A percentile compares a stretch with the other conserved stretches of the same genome.
Conservation (phyloP, 352 stramenopile genomes). For the Globisporangium acanthophoron region DNA sequence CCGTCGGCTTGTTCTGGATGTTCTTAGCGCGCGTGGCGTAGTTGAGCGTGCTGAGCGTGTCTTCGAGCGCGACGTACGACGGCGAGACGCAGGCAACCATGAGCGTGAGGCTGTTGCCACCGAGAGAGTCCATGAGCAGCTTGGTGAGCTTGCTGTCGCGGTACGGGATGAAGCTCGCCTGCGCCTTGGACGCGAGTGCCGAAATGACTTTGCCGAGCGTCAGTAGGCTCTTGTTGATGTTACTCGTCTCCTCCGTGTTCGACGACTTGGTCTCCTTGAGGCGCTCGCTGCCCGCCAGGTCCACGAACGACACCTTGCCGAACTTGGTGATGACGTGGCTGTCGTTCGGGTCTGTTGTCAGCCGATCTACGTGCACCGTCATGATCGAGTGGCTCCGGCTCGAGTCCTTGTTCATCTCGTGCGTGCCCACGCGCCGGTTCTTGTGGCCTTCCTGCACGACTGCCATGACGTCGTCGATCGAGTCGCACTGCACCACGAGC, state of each 20-base stretch:
- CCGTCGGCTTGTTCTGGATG: slow-evolving; percentile 75
- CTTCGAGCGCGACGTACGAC: slow-evolving; percentile 43
- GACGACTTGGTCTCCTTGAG: slow-evolving; percentile 69
- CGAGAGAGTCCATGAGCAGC: slow-evolving; percentile 80
- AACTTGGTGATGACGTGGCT: slow-evolving; percentile 47
- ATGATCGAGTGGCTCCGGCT: slow-evolving; percentile 76
- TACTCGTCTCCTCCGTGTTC: slow-evolving; percentile 72
- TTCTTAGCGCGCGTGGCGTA: slow-evolving; percentile 83
- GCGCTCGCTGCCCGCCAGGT: slow-evolving; percentile 65
- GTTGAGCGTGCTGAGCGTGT: slow-evolving; percentile 82
- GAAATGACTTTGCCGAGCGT: slow-evolving; percentile 85
- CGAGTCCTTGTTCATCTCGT: slow-evolving; percentile 81
- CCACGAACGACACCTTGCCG: slow-evolving; percentile 80
- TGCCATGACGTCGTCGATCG: slow-evolving; percentile 63
- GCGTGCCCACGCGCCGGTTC: slow-evolving; percentile 57
- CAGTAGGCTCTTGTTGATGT: slow-evolving; percentile 82
- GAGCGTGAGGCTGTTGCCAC: slow-evolving; percentile 73
- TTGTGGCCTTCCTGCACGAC: slow-evolving; percentile 72
- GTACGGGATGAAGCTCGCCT: slow-evolving; percentile 66
- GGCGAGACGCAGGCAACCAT: slow-evolving; percentile 85
- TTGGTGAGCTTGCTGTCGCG: slow-evolving; percentile 85
- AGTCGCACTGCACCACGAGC: slow-evolving; percentile 68
- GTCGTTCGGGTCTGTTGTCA: slow-evolving; percentile 41
- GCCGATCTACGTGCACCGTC: slow-evolving; percentile 64
- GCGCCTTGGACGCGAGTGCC: slow-evolving; percentile 44